phyloP scores from a whole-genome alignment of 2,329 filamentous ascomycete species.

The Nothopassalora personata region DNA sequence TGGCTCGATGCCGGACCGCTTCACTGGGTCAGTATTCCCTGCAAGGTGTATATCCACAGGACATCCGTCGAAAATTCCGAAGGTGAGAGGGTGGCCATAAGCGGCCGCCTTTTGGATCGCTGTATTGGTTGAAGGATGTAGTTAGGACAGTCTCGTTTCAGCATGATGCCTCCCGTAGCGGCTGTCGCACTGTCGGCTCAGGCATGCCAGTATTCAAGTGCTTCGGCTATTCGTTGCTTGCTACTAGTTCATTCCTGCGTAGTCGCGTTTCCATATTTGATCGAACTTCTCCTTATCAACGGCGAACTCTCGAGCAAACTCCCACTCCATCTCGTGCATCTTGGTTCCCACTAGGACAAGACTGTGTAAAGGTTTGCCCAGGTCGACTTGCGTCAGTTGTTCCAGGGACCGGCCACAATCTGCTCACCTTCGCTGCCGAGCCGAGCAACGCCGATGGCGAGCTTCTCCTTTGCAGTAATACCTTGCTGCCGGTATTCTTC shows the following conservation, averaged over 20 bases:
- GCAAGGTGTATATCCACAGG: not conserved
- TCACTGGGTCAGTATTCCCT: not conserved
- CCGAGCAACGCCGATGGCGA: slow-evolving; percentile 85
- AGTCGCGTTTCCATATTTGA: slow-evolving; percentile 55
- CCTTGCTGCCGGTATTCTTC: slow-evolving; percentile 61
- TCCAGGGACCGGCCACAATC: slow-evolving; percentile 78
- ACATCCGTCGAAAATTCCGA: not conserved
- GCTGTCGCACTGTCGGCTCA: not conserved
- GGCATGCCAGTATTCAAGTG: not conserved
- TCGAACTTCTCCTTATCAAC: slow-evolving; percentile 75
- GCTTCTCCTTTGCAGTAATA: slow-evolving; percentile 71
- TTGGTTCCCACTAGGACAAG: slow-evolving; percentile 77
- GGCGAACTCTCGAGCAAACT: slow-evolving; percentile 81
- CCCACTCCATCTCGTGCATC: slow-evolving; percentile 86
- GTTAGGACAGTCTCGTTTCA: not conserved
- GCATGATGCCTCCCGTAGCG: not conserved
- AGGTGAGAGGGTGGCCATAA: not conserved
- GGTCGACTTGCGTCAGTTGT: slow-evolving; percentile 69
- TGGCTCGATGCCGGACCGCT: not conserved
- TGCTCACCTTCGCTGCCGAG: slow-evolving; percentile 80
- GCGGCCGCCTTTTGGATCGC: too few species aligned
- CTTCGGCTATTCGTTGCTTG: not conserved
- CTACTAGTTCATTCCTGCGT: slow-evolving; percentile 28
- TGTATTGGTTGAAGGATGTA: too few species aligned
- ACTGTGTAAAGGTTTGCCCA: slow-evolving; percentile 84